A percentile compares a stretch with the other conserved stretches of the same genome.
Conservation (phyloP, 371 early-diverging fungal species). For the Quaeritorhiza haematococci region DNA sequence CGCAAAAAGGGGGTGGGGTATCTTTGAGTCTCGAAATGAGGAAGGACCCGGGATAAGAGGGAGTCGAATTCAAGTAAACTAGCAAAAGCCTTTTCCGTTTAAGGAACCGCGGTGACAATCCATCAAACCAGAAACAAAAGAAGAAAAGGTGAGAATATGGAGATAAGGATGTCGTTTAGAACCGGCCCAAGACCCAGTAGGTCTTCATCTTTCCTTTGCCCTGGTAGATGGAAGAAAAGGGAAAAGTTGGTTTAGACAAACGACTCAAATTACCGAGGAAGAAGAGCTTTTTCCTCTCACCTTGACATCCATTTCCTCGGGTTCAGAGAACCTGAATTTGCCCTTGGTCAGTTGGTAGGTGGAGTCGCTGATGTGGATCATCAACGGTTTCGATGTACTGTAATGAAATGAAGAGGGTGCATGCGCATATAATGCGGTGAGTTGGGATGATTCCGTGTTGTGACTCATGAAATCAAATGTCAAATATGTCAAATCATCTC, state of each 20-base stretch:
- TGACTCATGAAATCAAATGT: background rate
- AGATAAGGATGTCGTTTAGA: background rate
- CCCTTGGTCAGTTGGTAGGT: conserved; percentile 28
- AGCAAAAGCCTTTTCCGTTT: no score
- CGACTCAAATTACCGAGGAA: no score
- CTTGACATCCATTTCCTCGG: conserved; percentile 41
- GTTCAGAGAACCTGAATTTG: conserved; percentile 11
- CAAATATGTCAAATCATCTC: background rate
- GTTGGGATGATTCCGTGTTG: conserved; percentile 32
- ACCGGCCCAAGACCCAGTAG: conserved; percentile 16
- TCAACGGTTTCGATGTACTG: conserved; percentile 34
- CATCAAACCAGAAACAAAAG: no score
- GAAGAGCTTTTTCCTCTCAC: background rate
- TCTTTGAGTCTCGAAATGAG: no score
- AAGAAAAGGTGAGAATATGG: no score
- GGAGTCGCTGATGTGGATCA: conserved; percentile 35
- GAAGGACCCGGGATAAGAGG: no score
- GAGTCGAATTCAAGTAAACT: no score
- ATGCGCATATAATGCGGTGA: no score
- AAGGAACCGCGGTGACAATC: no score
- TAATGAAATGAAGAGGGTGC: no score
- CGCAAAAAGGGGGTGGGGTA: no score
- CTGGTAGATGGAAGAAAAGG: background rate
- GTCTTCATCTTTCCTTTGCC: conserved; percentile 23
- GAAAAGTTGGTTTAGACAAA: no score